Conservation (phyloP, 352 stramenopile species). For the Phytophthora lateralis region DNA sequence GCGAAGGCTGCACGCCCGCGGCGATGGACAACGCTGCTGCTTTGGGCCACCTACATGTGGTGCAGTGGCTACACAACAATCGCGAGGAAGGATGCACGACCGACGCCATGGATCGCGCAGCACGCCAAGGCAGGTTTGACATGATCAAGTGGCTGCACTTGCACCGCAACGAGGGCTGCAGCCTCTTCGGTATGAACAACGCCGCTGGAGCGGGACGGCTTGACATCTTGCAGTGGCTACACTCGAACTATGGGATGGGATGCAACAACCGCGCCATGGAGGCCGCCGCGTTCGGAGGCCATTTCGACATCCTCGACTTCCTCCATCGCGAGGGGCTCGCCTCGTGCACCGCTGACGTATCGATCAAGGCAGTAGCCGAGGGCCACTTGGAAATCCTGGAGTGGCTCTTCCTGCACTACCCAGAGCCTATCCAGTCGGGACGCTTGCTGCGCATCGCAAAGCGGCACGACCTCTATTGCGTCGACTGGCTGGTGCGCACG, state of each 20-base stretch:
- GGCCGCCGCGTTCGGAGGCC: conserved; percentile 25
- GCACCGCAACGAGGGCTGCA: conserved; percentile 35
- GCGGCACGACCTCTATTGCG: conserved; percentile 36
- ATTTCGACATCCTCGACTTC: conserved; percentile 46
- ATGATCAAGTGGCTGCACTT: conserved; percentile 38
- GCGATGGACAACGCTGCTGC: conserved; percentile 27
- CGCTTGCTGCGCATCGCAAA: conserved; percentile 40
- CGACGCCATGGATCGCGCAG: conserved; percentile 38
- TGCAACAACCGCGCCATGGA: conserved; percentile 34
- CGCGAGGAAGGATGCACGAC: conserved; percentile 28
- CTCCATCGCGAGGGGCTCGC: conserved; percentile 26
- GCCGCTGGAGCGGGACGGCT: conserved; percentile 26
- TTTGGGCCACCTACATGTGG: conserved; percentile 34
- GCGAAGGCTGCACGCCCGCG: conserved; percentile 21
- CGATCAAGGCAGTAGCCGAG: conserved; percentile 29
- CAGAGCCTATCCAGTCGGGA: conserved; percentile 27
- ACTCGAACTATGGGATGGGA: conserved; percentile 18
- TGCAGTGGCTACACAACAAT: conserved; percentile 35
- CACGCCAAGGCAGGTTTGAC: conserved; percentile 36
- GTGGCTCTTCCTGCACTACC: conserved; percentile 37
- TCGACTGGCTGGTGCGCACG: conserved; percentile 36
- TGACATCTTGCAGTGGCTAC: conserved; percentile 39
- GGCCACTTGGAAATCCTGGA: conserved; percentile 40
- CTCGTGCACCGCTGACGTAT: conserved; percentile 24
- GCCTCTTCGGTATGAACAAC: conserved; percentile 29